Conservation (phyloP, 1,139 yeast genomes). For the Nakaseomyces uthaithaninus region DNA sequence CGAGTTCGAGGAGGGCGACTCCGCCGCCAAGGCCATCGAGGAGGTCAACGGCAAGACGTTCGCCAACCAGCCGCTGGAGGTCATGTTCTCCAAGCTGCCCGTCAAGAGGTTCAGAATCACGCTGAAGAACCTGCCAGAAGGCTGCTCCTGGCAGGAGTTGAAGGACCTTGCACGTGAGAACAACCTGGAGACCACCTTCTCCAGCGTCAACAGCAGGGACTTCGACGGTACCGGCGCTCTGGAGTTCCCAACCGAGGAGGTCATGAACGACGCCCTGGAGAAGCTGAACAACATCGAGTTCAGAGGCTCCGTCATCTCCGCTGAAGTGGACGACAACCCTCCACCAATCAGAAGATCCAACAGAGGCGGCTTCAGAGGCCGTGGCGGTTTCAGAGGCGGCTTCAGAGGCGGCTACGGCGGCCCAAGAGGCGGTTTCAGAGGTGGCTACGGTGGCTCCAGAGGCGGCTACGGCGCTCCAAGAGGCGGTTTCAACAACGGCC, state of each 20-base stretch:
- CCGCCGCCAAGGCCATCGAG: constrained; percentile 58
- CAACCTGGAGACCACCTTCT: constrained; percentile 58
- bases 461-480: constrained; percentile 32
- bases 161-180: constrained; percentile 73
- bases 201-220: constrained; percentile 58
- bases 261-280: constrained; percentile 60
- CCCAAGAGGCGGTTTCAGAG: constrained; percentile 32
- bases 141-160: constrained; percentile 78
- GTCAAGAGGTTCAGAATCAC: constrained; percentile 67
- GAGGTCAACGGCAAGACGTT: constrained; percentile 49
- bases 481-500: constrained; percentile 32
- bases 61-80: constrained; percentile 57
- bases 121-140: constrained; percentile 61
- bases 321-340: constrained; percentile 71
- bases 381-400: constrained; percentile 43
- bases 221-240: constrained; percentile 69
- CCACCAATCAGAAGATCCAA: constrained; percentile 56
- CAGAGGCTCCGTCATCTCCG: constrained; percentile 56
- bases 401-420: constrained; percentile 39
- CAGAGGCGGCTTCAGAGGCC: constrained; percentile 39
- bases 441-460: constrained; percentile 31
- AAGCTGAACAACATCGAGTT: constrained; percentile 63
- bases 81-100: constrained; percentile 62
- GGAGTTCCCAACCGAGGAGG: constrained; percentile 70
- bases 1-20: constrained; percentile 57